Evolutionary conservation across 2,329 filamentous ascomycete species (phyloP).

Genomic region (Penicillium thymicola): DNA sequence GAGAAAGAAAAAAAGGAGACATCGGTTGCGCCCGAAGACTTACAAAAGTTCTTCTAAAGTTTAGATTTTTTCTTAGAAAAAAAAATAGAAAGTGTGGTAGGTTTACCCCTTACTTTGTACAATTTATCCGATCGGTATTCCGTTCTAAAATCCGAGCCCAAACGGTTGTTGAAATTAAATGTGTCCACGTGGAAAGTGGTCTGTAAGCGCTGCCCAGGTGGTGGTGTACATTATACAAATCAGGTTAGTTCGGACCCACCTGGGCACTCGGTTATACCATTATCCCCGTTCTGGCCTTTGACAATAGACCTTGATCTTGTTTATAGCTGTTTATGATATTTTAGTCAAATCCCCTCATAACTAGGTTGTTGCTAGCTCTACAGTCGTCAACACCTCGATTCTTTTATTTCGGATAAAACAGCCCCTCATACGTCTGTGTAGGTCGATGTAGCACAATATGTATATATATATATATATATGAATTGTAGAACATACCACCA

Average conservation of each 20-base stretch:
- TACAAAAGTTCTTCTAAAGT: too few species aligned
- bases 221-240: conserved; percentile 13
- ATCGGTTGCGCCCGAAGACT: not conserved
- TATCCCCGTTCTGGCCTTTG: not conserved
- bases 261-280: too few species aligned
- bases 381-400: not conserved
- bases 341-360: not conserved
- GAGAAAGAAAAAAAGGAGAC: not conserved
- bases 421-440: not conserved
- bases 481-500: not conserved
- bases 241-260: not conserved
- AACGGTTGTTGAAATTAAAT: not conserved
- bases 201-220: not conserved
- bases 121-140: too few species aligned
- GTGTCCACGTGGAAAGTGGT: not conserved
- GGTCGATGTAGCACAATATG: not conserved
- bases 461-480: not conserved
- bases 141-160: not conserved
- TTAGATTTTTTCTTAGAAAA: too few species aligned
- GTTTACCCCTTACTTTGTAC: too few species aligned
- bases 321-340: too few species aligned
- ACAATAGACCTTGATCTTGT: not conserved
- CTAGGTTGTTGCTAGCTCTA: not conserved
- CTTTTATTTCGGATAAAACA: not conserved
- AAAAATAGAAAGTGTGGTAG: too few species aligned